Evolutionary conservation across 495 filamentous ascomycete genomes (phyloP).

Genomic region (Apiosordaria backusii): DNA sequence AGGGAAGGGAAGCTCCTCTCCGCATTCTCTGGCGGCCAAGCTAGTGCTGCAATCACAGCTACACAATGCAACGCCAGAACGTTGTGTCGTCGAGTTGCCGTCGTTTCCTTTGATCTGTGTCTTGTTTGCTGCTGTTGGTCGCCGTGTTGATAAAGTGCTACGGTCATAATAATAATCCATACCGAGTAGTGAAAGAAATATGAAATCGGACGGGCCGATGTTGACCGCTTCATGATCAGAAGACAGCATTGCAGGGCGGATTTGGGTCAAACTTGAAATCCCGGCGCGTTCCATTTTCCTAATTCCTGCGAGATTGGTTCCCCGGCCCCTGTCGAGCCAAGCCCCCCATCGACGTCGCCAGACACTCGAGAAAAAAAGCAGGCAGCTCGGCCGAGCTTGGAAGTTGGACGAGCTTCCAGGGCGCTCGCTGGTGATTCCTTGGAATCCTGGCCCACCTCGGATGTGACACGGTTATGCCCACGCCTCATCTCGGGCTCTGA

Average conservation of each 20-base stretch:
- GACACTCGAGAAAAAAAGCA: conserved; percentile 5
- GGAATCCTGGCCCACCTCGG: conserved; percentile 17
- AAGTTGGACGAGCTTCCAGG: conserved; percentile 21
- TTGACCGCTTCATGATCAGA: neutral
- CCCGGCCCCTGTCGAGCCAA: conserved; percentile 10
- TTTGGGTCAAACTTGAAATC: neutral
- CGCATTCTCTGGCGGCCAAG: neutral
- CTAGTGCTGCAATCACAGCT: neutral
- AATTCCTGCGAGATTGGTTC: conserved; percentile 9
- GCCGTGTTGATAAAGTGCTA: neutral
- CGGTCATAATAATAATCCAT: too few species aligned
- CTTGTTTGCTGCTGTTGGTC: neutral
- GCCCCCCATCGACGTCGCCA: conserved; percentile 20
- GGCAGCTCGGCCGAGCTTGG: conserved; percentile 16
- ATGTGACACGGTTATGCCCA: conserved; percentile 21
- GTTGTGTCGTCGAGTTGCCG: neutral
- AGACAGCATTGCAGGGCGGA: neutral
- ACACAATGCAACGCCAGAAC: neutral
- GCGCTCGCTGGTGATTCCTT: conserved; percentile 20
- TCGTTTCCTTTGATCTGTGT: neutral
- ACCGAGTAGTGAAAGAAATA: neutral
- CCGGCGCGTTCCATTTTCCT: neutral
- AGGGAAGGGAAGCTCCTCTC: neutral
- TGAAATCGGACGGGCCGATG: neutral
- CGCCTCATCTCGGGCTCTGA: conserved; percentile 20